Base-by-base conservation (phyloP, 257 asterid genomes). In the Coffea canephora region DNA sequence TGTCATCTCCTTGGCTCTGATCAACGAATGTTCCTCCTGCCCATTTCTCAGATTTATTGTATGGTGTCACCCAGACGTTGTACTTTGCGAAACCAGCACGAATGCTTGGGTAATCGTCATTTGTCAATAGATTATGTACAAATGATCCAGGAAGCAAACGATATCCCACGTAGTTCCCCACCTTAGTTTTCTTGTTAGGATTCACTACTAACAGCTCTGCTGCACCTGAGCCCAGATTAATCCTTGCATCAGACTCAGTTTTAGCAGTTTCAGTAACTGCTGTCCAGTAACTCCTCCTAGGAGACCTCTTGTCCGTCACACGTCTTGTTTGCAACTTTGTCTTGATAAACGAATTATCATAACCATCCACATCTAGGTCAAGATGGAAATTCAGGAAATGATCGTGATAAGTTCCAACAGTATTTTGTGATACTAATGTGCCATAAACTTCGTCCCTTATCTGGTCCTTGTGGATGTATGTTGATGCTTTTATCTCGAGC, bases 291-390 rank as follows among this genome's bases (percentile, higher is more conserved):
- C 97, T 93, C 82, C 76, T 87, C 82, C 97, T 88, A 41, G 94
- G 93, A 4, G 94, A 87, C 0, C 31, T 70, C 7, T 54, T 69
- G 54, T 62, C 41, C 46, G 25, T 81, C 23, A 76, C 81, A 39
- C 83, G 79, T 2, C 10, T 48, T 7, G 91, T 78, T 87, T 78
- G 79, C 59, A 90, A 50, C 48, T 87, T 84, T 71, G 95, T 69
- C 82, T 86, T 90, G 21, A 91, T 73, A 25, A 90, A 71, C 25
- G 95, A 89, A 83, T 93, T 93, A 0, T 72, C 50, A 14, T 2
- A 54, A 10, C 97, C 97, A 72, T 93, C 97, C 14, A 93, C 49
- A 78, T 93, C 97, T 4, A 93, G 77, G 81, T 93, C 97, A 6
- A 91, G 92, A 76, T 93, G 89, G 81, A 90, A 90, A 3, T 88